These are phyloP conservation scores for Emmonsia crescens DNA, from an alignment of 2,329 filamentous ascomycete species.

Conservation along the genomic window DNA sequence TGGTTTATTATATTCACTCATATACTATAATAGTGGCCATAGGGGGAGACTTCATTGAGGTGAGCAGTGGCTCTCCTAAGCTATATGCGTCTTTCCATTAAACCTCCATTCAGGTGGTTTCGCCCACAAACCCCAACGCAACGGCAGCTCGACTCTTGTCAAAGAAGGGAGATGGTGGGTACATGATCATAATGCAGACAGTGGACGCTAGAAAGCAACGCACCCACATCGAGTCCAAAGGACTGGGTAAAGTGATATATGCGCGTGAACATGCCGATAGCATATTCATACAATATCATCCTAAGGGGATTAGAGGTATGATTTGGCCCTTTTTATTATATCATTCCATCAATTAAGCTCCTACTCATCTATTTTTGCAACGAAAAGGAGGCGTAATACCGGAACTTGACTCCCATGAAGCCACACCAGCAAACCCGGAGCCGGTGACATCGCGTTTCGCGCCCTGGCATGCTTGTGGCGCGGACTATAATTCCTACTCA, in stretches of 20 bases:
- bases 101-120: slow-evolving; percentile 19
- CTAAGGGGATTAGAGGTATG: slow-evolving; percentile 31
- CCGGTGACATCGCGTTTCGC: slow-evolving; percentile 30
- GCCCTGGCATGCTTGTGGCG: slow-evolving; percentile 37
- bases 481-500: slow-evolving; percentile 25
- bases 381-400: slow-evolving; percentile 33
- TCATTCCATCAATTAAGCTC: not conserved
- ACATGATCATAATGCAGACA: slow-evolving; percentile 42
- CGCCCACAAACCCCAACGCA: slow-evolving; percentile 28
- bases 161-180: slow-evolving; percentile 36
- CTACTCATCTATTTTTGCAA: not conserved
- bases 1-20: not conserved
- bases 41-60: slow-evolving; percentile 36
- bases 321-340: not conserved
- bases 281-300: slow-evolving; percentile 35
- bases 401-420: slow-evolving; percentile 32
- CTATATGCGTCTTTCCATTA: not conserved
- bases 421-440: slow-evolving; percentile 24
- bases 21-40: slow-evolving; percentile 26
- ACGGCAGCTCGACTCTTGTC: slow-evolving; percentile 32
- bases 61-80: slow-evolving; percentile 10
- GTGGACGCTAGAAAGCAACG: slow-evolving; percentile 28
- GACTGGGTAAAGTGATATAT: slow-evolving; percentile 30
- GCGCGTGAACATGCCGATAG: slow-evolving; percentile 24
- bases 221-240: slow-evolving; percentile 26